Percentiles rank a stretch among this genome's conserved stretches.
Conservation (phyloP, 1,284 basidiomycete species). For the Tilletia walkeri region DNA sequence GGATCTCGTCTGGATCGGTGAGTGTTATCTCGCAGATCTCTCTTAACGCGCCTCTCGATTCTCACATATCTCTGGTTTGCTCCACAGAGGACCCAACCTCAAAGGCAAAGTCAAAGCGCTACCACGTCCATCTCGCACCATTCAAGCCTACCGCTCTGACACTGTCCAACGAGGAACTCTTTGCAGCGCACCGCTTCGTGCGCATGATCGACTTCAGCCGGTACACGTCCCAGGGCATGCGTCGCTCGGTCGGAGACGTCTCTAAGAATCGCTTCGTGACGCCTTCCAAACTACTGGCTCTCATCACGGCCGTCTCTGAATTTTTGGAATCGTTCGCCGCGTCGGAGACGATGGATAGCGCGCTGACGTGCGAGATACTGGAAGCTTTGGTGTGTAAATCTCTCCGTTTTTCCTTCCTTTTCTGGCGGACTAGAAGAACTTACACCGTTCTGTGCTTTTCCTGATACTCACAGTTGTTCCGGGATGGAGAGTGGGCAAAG, state of each 20-base stretch:
- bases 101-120: conserved; percentile 30
- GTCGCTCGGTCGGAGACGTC: conserved; percentile 84
- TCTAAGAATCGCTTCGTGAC: conserved; percentile 89
- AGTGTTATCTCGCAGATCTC: background rate
- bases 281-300: conserved; percentile 67
- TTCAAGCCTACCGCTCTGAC: conserved; percentile 13
- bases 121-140: conserved; percentile 28
- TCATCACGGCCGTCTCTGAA: conserved; percentile 44
- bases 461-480: conserved; percentile 30
- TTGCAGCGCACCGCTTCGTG: conserved; percentile 35
- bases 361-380: conserved; percentile 47
- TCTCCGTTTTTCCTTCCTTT: too few species aligned
- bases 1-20: conserved; percentile 36
- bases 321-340: conserved; percentile 51
- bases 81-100: conserved; percentile 31
- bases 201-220: conserved; percentile 69
- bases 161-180: conserved; percentile 14
- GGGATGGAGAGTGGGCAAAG: conserved; percentile 45
- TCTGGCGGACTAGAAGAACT: too few species aligned
- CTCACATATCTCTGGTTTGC: background rate
- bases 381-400: conserved; percentile 35
- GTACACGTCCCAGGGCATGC: conserved; percentile 90
- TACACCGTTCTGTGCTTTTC: background rate
- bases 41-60: too few species aligned
- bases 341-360: conserved; percentile 53